A percentile compares a stretch with the other conserved stretches of the same genome.
Evolutionary conservation across 2,329 filamentous ascomycete genomes (phyloP).

Genomic region (Cercospora sojina): DNA sequence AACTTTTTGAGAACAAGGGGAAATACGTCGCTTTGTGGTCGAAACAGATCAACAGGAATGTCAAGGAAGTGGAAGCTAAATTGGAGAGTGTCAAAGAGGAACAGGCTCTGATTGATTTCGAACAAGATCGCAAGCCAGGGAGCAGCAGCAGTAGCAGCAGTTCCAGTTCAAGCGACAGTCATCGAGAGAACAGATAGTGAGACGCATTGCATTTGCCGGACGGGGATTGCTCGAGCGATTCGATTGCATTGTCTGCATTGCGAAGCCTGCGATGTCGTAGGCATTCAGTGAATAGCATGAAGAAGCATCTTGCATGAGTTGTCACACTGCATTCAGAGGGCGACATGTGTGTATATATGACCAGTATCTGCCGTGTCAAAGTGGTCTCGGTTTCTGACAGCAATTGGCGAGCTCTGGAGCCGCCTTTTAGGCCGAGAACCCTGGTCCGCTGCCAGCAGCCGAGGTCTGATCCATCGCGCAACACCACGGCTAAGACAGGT

Average conservation of each 20-base stretch:
- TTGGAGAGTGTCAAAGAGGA: slow-evolving; percentile 22
- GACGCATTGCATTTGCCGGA: slow-evolving; percentile 2
- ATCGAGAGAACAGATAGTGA: neutral
- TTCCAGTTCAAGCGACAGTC: slow-evolving; percentile 4
- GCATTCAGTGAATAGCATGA: neutral
- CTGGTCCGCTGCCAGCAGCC: neutral
- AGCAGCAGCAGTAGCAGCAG: slow-evolving; percentile 4
- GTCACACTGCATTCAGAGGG: neutral
- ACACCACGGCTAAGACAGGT: neutral
- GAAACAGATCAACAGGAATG: slow-evolving; percentile 36
- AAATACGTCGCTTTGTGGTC: slow-evolving; percentile 39
- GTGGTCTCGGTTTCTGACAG: neutral
- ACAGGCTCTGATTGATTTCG: slow-evolving; percentile 15
- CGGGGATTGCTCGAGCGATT: neutral
- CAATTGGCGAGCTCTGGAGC: neutral
- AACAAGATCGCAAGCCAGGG: neutral
- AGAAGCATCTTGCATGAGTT: neutral
- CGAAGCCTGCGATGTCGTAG: neutral
- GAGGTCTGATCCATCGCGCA: slow-evolving; percentile 8
- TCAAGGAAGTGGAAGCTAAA: slow-evolving; percentile 22
- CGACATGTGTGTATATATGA: neutral
- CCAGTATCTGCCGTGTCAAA: slow-evolving; percentile 6
- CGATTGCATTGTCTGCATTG: neutral
- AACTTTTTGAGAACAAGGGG: slow-evolving; percentile 54
- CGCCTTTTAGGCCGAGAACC: neutral